These are phyloP conservation scores for Boletus coccyginus DNA, from an alignment of 768 basidiomycete genomes.

Conservation along the genomic window DNA sequence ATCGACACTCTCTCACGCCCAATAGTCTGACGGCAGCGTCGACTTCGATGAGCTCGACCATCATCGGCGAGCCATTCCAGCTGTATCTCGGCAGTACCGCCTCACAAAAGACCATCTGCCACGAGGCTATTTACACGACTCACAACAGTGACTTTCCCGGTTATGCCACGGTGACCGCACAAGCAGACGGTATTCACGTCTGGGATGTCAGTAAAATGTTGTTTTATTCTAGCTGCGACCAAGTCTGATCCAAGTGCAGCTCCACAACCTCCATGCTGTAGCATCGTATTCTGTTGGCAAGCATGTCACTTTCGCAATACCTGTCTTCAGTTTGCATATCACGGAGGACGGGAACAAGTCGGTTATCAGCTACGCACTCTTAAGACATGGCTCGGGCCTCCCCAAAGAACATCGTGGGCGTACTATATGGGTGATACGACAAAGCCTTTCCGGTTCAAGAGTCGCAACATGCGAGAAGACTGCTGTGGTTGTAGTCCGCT, in stretches of 20 bases:
- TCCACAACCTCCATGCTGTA: slow-evolving; percentile 61
- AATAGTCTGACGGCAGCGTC: not conserved
- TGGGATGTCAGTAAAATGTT: slow-evolving; percentile 53
- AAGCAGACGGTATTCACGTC: slow-evolving; percentile 74
- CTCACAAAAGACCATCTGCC: not conserved
- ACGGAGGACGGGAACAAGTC: slow-evolving; percentile 31
- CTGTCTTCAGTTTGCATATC: slow-evolving; percentile 47
- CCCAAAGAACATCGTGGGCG: slow-evolving; percentile 40
- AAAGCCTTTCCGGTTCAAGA: slow-evolving; percentile 41
- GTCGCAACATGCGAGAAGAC: slow-evolving; percentile 38
- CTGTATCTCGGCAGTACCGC: slow-evolving; percentile 24
- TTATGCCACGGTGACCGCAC: slow-evolving; percentile 64
- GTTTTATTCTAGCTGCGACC: not conserved
- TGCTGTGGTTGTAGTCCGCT: slow-evolving; percentile 48
- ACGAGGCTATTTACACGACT: slow-evolving; percentile 19
- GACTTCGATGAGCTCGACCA: slow-evolving; percentile 28
- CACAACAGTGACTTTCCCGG: slow-evolving; percentile 39
- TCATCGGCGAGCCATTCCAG: slow-evolving; percentile 32
- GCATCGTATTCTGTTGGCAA: slow-evolving; percentile 70
- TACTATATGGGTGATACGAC: slow-evolving; percentile 62
- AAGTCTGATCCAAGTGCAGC: slow-evolving; percentile 36
- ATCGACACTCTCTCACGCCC: slow-evolving; percentile 27
- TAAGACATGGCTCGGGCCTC: slow-evolving; percentile 48
- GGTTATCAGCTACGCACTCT: slow-evolving; percentile 55
- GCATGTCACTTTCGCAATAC: slow-evolving; percentile 57